Evolutionary conservation across 2,329 filamentous ascomycete species (phyloP), one percentile per base, ranked within the genome.

Genomic region (Penicillium sp.): DNA sequence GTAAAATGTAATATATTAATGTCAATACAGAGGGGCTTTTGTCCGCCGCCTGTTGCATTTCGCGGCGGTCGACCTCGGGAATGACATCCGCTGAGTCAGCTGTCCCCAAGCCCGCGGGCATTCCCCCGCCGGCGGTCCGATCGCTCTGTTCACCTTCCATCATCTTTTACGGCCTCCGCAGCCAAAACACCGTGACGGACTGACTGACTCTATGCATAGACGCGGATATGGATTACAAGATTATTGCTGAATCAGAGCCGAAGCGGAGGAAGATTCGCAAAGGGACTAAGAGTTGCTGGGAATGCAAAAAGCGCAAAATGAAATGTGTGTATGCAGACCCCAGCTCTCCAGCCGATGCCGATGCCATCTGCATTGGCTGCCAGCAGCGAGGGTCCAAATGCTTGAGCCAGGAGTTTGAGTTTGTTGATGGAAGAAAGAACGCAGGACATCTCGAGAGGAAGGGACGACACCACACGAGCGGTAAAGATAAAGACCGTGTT

Each of bases 401-500:
- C 55, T 64, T 82, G 35, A 76, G 79, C 59, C 82, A 85, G 60
- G 81, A 83, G 45, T 77, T 76, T 45, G 25, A 29, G 17, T 45
- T 25, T 29, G 12, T 25, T 43, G 19, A 25, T 43, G 21, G 15
- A 25, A 21, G 13, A 15, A 15, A 29, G 23, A 45, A 45, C 9
- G 19, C 12, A 23, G 39, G 21, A 42, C 6, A 42, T 42, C 19
- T 23, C 19, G 19, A 23, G 12, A 23, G 39, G 39, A 42, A 42
- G 21, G 39, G 19, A 23, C 39, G 39, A 42, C 39, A 15, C 21
- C 39, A 8, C 23, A n/a, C 23, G 15, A 29, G 23, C 17, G 25
- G 23, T 29, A 29, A 45, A n/a, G 25, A 29, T 29, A 12, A 25
- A 4, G 17, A 42, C 23, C 39, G 21, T 23, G 21, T 42, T 15